phyloP scores from a whole-genome alignment of 345 rosid genomes.

The Melastoma malabathricum region DNA sequence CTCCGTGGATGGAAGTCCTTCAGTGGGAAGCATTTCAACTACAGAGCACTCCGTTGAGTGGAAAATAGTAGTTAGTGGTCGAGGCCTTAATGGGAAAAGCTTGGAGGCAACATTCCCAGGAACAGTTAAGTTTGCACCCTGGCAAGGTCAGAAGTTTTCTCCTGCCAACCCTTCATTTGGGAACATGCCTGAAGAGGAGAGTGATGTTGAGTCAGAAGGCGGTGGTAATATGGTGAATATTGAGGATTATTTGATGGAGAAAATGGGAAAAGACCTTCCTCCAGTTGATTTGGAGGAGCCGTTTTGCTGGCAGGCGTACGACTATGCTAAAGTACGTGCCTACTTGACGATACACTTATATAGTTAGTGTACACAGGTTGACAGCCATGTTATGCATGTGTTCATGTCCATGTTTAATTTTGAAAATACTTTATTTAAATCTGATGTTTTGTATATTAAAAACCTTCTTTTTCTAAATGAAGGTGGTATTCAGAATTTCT shows the following conservation, averaged over 20 bases:
- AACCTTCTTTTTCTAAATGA: constrained; percentile 8
- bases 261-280: constrained; percentile 78
- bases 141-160: constrained; percentile 39
- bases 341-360: too few relatives aligned
- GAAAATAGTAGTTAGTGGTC: constrained; percentile 65
- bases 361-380: too few relatives aligned
- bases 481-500: constrained; percentile 73
- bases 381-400: neutral
- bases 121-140: constrained; percentile 76
- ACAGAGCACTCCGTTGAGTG: constrained; percentile 86
- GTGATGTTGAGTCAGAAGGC: constrained; percentile 52
- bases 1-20: constrained; percentile 79
- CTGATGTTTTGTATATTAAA: too few relatives aligned
- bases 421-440: too few relatives aligned
- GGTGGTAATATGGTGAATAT: constrained; percentile 53
- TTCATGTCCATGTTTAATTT: too few relatives aligned
- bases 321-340: constrained; percentile 63
- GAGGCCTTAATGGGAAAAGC: constrained; percentile 64
- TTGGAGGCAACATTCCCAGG: constrained; percentile 87
- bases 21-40: constrained; percentile 61
- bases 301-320: constrained; percentile 89
- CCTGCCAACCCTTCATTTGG: constrained; percentile 20
- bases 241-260: constrained; percentile 70
- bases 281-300: constrained; percentile 88
- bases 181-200: constrained; percentile 52